Conservation (phyloP, 176 grass and related monocot species). For the Aegilops longissima region DNA sequence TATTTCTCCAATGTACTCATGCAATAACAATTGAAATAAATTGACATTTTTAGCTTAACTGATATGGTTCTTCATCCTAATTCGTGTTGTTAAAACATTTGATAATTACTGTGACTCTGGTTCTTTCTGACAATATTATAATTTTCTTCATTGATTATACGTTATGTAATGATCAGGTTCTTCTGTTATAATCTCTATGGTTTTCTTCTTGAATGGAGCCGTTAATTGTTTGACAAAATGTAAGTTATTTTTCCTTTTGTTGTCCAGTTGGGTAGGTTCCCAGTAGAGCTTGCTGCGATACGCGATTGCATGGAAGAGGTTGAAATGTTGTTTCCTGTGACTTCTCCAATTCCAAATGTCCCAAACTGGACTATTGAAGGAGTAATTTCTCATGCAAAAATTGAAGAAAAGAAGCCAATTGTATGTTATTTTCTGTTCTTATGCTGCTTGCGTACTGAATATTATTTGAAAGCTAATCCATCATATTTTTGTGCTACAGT, state of each 20-base stretch:
- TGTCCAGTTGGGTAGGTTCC: slow-evolving; percentile 21
- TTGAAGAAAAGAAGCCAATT: slow-evolving; percentile 23
- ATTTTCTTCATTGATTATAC: not conserved
- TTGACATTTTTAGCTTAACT: not conserved
- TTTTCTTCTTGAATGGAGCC: not conserved
- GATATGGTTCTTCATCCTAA: too few species aligned
- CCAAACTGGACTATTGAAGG: slow-evolving; percentile 38
- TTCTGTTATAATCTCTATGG: not conserved
- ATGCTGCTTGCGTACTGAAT: not conserved
- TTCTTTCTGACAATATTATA: not conserved
- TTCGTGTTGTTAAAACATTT: not conserved
- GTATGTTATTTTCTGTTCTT: not conserved
- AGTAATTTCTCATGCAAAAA: slow-evolving; percentile 42
- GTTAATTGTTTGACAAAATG: not conserved
- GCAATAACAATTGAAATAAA: not conserved
- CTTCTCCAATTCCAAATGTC: slow-evolving; percentile 39
- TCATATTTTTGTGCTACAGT: not conserved
- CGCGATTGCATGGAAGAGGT: slow-evolving; percentile 27
- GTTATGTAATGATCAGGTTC: not conserved
- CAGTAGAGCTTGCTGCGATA: slow-evolving; percentile 31
- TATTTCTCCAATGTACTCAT: not conserved
- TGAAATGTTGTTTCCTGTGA: slow-evolving; percentile 43
- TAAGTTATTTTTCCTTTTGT: not conserved
- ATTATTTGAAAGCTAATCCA: not conserved
- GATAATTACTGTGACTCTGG: not conserved